Base-by-base conservation (phyloP, 371 early-diverging fungal species). In the Mortierella polycephala region DNA sequence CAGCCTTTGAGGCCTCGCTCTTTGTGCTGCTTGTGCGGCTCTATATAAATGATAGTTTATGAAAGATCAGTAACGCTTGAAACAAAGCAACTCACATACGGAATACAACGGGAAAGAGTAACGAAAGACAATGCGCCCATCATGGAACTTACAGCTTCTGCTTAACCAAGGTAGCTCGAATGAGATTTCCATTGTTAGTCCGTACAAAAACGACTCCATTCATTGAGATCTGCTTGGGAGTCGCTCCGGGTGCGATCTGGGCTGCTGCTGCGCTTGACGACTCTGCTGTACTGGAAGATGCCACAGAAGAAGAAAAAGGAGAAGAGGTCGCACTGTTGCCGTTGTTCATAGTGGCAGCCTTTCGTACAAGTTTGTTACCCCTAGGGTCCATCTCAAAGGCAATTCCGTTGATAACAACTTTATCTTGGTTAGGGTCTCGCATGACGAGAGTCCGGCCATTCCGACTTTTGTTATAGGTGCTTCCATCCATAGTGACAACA, bases 161-260 rank as follows among this genome's bases (percentile, higher is more conserved):
- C 56, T 73, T 63, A 20, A 68, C 79, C 11, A 82, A 53, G 8
- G 60, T 67, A 12, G 82, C 82, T 41, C 82, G 69, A 8, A 82
- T 71, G 45, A 82, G 80, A 46, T 88, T 85, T 20, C 88, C 87
- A 21, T 72, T 81, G 14, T 71, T 81, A 4, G 76, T 83, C 0
- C 81, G 81, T 11, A 75, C 74, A 39, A 60, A 67, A 7, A 67
- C 79, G 14, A 86, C 83, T 30, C 87, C 86, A 53, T 74, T 75
- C 45, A 83, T 74, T 30, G 82, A 81, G 2, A 83, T 66, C 21
- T 72, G 74, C 57, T 79, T 79, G 8, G 80, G 80, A 30, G 80
- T 79, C 14, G 68, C 52, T 74, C 7, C 74, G 39, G 21, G 46
- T 44, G 58, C 59, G 14, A 56, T 46, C 40, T 54, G 69, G 20